Conservation (phyloP, 2,329 filamentous ascomycete genomes). For the Aspergillus glaucus region DNA sequence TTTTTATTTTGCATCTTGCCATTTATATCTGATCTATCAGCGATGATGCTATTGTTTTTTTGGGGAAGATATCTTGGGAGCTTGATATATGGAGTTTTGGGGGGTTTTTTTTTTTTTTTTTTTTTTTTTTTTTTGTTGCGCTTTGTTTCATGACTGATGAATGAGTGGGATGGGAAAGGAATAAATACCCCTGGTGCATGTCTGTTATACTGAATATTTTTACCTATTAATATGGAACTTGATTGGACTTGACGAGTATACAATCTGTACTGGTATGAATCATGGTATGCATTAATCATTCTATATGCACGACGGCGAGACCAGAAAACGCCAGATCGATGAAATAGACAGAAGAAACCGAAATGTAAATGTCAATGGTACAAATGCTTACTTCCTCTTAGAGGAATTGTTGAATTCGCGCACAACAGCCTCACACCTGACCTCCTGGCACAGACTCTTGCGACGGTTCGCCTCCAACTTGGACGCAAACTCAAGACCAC, state of each 20-base stretch:
- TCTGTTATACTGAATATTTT: not conserved
- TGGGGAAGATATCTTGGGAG: not conserved
- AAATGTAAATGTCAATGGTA: conserved; percentile 1
- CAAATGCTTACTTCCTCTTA: conserved; percentile 7
- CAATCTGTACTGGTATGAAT: too few relatives aligned
- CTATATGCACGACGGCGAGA: not conserved
- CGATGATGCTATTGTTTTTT: not conserved
- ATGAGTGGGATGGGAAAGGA: conserved; percentile 4
- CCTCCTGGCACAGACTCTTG: conserved; percentile 76
- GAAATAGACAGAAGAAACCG: too few relatives aligned
- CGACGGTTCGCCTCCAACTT: conserved; percentile 68
- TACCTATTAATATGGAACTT: not conserved
- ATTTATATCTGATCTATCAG: not conserved
- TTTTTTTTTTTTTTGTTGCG: not conserved
- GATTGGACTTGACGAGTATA: too few relatives aligned
- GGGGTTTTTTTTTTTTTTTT: not conserved
- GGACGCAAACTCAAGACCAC: conserved; percentile 81
- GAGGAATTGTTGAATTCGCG: conserved; percentile 60
- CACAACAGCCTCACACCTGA: conserved; percentile 75
- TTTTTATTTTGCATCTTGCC: not conserved
- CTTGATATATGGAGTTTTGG: not conserved
- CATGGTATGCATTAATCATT: too few relatives aligned
- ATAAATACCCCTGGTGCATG: conserved; percentile 5
- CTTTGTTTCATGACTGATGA: not conserved
- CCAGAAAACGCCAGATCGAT: not conserved